phyloP scores from a whole-genome alignment of 2,329 filamentous ascomycete species.

The Trichoderma guizhouense region DNA sequence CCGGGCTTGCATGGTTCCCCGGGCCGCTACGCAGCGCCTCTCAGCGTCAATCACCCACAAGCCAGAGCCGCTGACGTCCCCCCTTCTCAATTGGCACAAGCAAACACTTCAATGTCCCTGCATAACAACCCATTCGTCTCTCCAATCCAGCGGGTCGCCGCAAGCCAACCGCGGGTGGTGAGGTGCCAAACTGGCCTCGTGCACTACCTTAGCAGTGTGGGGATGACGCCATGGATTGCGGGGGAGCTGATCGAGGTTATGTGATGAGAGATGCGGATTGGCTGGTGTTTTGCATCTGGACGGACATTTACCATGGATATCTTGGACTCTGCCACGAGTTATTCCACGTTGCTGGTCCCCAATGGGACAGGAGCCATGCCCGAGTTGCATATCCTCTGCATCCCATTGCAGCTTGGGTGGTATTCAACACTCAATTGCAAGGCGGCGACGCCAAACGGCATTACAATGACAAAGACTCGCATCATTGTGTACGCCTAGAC shows the following conservation, averaged over 20 bases:
- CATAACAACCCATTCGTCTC: neutral
- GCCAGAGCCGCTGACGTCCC: conserved; percentile 6
- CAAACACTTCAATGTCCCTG: conserved; percentile 1
- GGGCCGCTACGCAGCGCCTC: conserved; percentile 12
- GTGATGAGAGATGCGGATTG: conserved; percentile 9
- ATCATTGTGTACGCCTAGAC: neutral
- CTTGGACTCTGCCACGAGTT: neutral
- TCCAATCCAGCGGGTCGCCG: conserved; percentile 5
- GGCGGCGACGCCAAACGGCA: conserved; percentile 1
- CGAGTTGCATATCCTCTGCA: conserved; percentile 8
- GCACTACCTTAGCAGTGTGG: conserved; percentile 21
- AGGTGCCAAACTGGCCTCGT: conserved; percentile 11
- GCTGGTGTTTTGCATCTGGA: conserved; percentile 7
- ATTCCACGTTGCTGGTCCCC: neutral
- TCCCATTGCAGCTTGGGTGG: neutral
- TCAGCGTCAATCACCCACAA: conserved; percentile 5
- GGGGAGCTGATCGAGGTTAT: conserved; percentile 27
- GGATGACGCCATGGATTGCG: conserved; percentile 37
- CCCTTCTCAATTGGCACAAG: neutral
- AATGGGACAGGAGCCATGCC: neutral
- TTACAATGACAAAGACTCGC: neutral
- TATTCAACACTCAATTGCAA: neutral
- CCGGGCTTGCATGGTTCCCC: neutral
- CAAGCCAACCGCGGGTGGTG: conserved; percentile 10
- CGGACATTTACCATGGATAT: conserved; percentile 2